Conservation (phyloP, 495 filamentous ascomycete genomes). For the Talaromyces thailandensis region DNA sequence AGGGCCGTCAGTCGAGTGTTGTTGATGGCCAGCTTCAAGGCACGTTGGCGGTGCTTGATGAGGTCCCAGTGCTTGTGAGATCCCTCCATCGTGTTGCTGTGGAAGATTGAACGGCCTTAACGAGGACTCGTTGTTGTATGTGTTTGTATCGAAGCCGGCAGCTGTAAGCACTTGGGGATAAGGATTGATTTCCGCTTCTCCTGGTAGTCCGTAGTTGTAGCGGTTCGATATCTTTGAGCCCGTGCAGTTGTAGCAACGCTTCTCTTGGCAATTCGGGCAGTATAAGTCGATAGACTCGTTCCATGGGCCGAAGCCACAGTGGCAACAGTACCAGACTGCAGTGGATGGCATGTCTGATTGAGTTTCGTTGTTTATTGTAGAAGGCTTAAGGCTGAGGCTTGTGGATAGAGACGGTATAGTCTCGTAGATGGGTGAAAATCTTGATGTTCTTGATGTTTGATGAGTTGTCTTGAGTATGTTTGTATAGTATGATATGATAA, state of each 20-base stretch:
- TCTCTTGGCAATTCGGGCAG: slow-evolving; percentile 17
- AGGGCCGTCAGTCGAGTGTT: slow-evolving; percentile 9
- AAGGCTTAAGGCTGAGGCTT: not conserved
- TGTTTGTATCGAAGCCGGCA: not conserved
- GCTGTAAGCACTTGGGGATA: not conserved
- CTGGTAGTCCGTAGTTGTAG: slow-evolving; percentile 2
- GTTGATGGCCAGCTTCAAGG: not conserved
- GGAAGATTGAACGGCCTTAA: not conserved
- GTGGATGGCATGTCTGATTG: slow-evolving; percentile 6
- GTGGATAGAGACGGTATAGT: not conserved
- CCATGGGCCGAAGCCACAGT: slow-evolving; percentile 23
- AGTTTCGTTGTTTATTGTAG: not conserved
- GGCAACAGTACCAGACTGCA: slow-evolving; percentile 26
- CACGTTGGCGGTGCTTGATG: not conserved
- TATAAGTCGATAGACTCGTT: slow-evolving; percentile 14
- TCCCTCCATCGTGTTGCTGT: not conserved
- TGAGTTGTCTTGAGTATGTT: not conserved
- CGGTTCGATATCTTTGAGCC: slow-evolving; percentile 10
- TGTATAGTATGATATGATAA: not conserved
- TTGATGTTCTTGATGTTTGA: not conserved
- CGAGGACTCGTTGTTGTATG: slow-evolving; percentile 6
- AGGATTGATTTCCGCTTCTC: not conserved
- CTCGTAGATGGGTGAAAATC: not conserved
- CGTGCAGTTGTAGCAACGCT: slow-evolving; percentile 14
- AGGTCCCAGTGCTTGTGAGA: not conserved